phyloP scores from a whole-genome alignment of 2,329 filamentous ascomycete species.

The Lachnellula willkommii region DNA sequence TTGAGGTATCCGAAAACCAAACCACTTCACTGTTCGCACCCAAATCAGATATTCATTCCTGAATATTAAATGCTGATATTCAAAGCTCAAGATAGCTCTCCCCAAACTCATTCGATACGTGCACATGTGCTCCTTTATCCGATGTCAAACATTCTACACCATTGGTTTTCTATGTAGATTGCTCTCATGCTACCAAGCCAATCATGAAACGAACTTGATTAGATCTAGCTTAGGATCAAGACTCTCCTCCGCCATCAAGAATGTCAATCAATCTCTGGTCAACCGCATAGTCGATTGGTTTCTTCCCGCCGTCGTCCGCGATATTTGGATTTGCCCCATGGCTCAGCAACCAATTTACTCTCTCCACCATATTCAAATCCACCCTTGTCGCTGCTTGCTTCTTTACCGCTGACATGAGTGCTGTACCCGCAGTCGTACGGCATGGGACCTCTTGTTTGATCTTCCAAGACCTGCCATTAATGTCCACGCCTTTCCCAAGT shows the following conservation, averaged over 20 bases:
- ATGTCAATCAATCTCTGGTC: not conserved
- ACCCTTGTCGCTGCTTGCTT: not conserved
- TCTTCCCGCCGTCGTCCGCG: not conserved
- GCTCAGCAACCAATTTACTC: not conserved
- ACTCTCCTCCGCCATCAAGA: no score
- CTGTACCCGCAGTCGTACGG: not conserved
- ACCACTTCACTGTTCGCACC: not conserved
- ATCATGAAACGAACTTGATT: no score
- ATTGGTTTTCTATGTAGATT: no score
- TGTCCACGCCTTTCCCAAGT: not conserved
- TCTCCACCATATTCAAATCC: not conserved
- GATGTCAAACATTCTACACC: no score
- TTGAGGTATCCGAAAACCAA: conserved; percentile 2
- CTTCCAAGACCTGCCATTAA: not conserved
- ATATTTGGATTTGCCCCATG: not conserved
- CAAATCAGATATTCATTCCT: not conserved
- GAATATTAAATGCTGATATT: not conserved
- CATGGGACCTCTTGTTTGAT: not conserved
- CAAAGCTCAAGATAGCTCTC: not conserved
- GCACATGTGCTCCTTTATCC: no score
- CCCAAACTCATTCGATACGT: not conserved
- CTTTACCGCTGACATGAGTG: not conserved
- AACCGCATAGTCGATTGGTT: not conserved
- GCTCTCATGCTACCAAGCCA: no score
- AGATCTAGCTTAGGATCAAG: no score